These are phyloP conservation scores for Cyberlindnera samutprakarnensis DNA, from an alignment of 805 yeast genomes.

Conservation along the genomic window DNA sequence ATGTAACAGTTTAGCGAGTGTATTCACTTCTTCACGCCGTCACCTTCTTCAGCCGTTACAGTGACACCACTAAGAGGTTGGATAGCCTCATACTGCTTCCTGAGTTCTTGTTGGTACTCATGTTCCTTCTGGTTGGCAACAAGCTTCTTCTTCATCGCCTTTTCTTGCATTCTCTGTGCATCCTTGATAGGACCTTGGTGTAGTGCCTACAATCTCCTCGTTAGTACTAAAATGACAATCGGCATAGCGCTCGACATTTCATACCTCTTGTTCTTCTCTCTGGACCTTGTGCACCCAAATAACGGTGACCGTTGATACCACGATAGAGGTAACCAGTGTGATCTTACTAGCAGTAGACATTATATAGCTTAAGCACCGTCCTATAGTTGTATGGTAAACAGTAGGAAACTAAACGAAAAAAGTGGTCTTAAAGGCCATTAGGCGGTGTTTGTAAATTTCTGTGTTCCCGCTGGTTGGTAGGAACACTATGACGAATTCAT, in stretches of 20 bases:
- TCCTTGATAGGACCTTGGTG: conserved; percentile 84
- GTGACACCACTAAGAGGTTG: conserved; percentile 61
- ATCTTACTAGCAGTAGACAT: conserved; percentile 81
- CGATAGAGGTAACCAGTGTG: conserved; percentile 55
- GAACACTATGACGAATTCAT: too few relatives aligned
- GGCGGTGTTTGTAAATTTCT: too few relatives aligned
- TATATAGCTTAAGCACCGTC: too few relatives aligned
- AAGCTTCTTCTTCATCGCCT: conserved; percentile 24
- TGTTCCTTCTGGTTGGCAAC: conserved; percentile 55
- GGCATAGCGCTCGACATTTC: conserved; percentile 14
- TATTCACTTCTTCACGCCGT: too few relatives aligned
- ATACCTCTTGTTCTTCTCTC: conserved; percentile 53
- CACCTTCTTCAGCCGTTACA: conserved; percentile 31
- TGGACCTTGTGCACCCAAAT: conserved; percentile 67
- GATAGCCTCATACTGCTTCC: conserved; percentile 44
- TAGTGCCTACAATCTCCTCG: conserved; percentile 36
- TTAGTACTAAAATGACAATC: conserved; percentile 5
- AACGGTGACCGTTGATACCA: conserved; percentile 51
- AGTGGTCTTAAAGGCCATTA: too few relatives aligned
- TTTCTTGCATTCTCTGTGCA: conserved; percentile 41
- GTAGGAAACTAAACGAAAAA: too few relatives aligned
- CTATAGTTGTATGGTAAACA: too few relatives aligned
- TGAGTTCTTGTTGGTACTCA: conserved; percentile 52
- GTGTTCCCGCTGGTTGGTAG: too few relatives aligned
- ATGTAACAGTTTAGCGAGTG: too few relatives aligned